Conservation (phyloP, 805 yeast species). For the Kodamaea restingae region DNA sequence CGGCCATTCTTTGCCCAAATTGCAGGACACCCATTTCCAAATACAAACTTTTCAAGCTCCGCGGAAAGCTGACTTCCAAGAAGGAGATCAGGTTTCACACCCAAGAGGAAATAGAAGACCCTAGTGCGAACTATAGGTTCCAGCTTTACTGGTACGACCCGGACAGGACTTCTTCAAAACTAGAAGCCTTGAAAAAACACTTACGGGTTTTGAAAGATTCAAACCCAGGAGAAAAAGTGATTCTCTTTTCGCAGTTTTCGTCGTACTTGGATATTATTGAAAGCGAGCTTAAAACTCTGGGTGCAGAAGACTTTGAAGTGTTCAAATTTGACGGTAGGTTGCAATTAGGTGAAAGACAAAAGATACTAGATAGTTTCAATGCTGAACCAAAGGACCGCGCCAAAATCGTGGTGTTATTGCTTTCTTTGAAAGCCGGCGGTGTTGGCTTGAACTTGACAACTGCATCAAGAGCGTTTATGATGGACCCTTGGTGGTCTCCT, state of each 20-base stretch:
- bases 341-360: conserved; percentile 58
- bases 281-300: conserved; percentile 44
- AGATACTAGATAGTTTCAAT: conserved; percentile 54
- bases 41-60: conserved; percentile 45
- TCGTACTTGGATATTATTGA: conserved; percentile 74
- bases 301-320: conserved; percentile 46
- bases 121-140: conserved; percentile 21
- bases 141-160: conserved; percentile 45
- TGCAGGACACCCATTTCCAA: conserved; percentile 60
- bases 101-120: conserved; percentile 19
- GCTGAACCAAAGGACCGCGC: conserved; percentile 24
- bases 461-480: conserved; percentile 79
- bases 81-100: conserved; percentile 31
- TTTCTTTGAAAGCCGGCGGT: conserved; percentile 90
- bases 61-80: conserved; percentile 19
- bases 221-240: conserved; percentile 65
- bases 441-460: conserved; percentile 85
- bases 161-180: conserved; percentile 62
- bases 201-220: conserved; percentile 50
- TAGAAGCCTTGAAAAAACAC: conserved; percentile 63
- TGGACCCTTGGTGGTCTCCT: conserved; percentile 98
- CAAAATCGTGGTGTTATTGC: conserved; percentile 48
- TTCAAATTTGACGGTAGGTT: conserved; percentile 83
- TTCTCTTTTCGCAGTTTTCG: conserved; percentile 90
- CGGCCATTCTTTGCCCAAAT: conserved; percentile 63